Conservation (phyloP, 192 early-diverging fungal species). For the Coemansia sp. region DNA sequence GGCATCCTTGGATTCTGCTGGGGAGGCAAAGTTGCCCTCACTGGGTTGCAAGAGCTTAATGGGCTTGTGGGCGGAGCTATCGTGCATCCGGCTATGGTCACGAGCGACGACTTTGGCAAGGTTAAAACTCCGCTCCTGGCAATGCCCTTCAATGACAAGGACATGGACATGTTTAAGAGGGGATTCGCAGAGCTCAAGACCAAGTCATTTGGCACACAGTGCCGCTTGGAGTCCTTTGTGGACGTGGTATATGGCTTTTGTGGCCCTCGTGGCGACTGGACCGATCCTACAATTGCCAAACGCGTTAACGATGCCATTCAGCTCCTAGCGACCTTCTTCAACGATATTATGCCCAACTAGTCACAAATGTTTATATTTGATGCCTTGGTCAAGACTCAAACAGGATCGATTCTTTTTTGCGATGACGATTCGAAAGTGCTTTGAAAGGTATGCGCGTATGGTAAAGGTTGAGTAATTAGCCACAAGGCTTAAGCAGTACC, state of each 20-base stretch:
- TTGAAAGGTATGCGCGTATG: too few relatives aligned
- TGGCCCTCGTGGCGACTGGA: conserved; percentile 63
- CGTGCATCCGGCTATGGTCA: conserved; percentile 68
- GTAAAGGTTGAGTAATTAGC: too few relatives aligned
- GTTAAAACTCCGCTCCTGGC: conserved; percentile 63
- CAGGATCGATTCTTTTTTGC: neutral
- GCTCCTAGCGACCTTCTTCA: conserved; percentile 57
- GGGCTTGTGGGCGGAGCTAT: conserved; percentile 60
- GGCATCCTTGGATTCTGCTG: conserved; percentile 73
- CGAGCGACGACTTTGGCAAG: conserved; percentile 53
- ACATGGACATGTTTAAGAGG: conserved; percentile 17
- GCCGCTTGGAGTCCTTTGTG: conserved; percentile 61
- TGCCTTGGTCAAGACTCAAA: neutral
- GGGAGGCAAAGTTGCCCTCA: conserved; percentile 61
- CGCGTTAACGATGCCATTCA: conserved; percentile 60
- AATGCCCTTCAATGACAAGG: conserved; percentile 68
- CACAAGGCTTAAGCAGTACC: too few relatives aligned
- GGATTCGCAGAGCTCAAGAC: conserved; percentile 33
- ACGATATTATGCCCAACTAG: conserved; percentile 21
- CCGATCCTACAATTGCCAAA: conserved; percentile 43
- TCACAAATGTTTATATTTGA: neutral
- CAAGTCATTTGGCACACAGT: conserved; percentile 59
- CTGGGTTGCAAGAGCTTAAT: conserved; percentile 50
- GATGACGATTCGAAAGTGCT: too few relatives aligned
- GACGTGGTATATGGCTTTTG: conserved; percentile 62